Percentiles rank a stretch among this genome's conserved stretches.
Evolutionary conservation across 371 early-diverging fungal genomes (phyloP).

Genomic region (Basidiobolus meristosporus): DNA sequence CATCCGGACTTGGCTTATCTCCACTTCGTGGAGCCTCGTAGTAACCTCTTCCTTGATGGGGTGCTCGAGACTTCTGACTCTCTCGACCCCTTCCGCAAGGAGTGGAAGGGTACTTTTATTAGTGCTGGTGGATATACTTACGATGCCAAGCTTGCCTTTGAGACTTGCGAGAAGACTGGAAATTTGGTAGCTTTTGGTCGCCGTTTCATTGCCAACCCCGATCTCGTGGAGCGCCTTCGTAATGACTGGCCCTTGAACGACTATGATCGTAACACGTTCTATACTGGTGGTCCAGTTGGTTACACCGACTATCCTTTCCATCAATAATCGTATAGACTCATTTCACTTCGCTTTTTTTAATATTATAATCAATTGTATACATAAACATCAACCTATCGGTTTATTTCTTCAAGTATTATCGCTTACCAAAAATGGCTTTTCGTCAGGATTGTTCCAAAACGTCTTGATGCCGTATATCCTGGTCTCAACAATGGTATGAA

Average conservation of each 20-base stretch:
- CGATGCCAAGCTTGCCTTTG: constrained; percentile 8
- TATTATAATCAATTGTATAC: no score
- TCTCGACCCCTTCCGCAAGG: constrained; percentile 16
- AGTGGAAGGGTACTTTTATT: constrained; percentile 31
- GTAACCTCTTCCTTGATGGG: constrained; percentile 28
- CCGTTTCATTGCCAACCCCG: constrained; percentile 8
- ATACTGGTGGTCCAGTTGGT: background rate
- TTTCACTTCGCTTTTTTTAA: no score
- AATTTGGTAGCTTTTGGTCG: constrained; percentile 7
- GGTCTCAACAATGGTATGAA: no score
- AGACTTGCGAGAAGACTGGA: constrained; percentile 1
- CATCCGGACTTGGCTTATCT: constrained; percentile 10
- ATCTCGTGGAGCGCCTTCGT: background rate
- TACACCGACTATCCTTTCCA: background rate
- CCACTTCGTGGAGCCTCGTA: constrained; percentile 42
- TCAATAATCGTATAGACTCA: no score
- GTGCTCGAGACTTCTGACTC: background rate
- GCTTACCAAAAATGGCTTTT: no score
- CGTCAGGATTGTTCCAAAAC: no score
- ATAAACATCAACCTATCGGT: no score
- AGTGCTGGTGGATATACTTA: constrained; percentile 44
- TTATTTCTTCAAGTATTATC: no score
- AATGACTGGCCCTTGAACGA: background rate
- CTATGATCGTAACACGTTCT: background rate
- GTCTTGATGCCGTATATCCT: no score